Percentiles rank a stretch among this genome's conserved stretches.
Conservation (phyloP, 441 rosid genomes). For the Syzygium malaccense region DNA sequence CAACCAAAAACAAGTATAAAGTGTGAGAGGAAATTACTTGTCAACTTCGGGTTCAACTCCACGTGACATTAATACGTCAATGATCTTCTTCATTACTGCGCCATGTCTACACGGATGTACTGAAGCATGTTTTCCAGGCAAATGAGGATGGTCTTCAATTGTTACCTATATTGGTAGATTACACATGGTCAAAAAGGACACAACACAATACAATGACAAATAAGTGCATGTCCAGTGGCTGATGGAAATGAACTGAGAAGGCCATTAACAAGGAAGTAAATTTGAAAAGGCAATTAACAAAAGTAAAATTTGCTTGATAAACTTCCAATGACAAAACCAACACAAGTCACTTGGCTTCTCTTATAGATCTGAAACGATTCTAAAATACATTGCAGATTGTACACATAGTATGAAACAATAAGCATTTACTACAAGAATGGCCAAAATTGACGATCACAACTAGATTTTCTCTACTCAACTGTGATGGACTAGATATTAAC, state of each 20-base stretch:
- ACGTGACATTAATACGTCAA: slow-evolving; percentile 85
- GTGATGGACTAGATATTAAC: background rate
- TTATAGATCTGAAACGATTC: background rate
- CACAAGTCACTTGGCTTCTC: background rate
- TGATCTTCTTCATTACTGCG: slow-evolving; percentile 97
- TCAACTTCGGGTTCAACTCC: slow-evolving; percentile 99
- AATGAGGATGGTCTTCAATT: slow-evolving; percentile 94
- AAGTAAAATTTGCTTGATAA: background rate
- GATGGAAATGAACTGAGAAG: background rate
- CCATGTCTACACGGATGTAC: slow-evolving; percentile 98
- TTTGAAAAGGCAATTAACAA: background rate
- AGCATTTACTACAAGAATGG: background rate
- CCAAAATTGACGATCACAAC: background rate
- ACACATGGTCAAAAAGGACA: background rate
- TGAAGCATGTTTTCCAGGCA: slow-evolving; percentile 96
- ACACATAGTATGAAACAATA: background rate
- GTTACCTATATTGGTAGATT: slow-evolving; percentile 58
- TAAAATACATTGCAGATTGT: background rate
- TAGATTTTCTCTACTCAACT: background rate
- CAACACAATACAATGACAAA: background rate
- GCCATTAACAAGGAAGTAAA: background rate
- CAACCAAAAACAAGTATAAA: background rate
- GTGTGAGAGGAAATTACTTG: slow-evolving; percentile 37
- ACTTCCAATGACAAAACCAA: background rate
- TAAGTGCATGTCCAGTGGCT: background rate